Evolutionary conservation across 805 yeast species (phyloP), one percentile per base, ranked within the genome.

Genomic region (Myxozyma udenii): DNA sequence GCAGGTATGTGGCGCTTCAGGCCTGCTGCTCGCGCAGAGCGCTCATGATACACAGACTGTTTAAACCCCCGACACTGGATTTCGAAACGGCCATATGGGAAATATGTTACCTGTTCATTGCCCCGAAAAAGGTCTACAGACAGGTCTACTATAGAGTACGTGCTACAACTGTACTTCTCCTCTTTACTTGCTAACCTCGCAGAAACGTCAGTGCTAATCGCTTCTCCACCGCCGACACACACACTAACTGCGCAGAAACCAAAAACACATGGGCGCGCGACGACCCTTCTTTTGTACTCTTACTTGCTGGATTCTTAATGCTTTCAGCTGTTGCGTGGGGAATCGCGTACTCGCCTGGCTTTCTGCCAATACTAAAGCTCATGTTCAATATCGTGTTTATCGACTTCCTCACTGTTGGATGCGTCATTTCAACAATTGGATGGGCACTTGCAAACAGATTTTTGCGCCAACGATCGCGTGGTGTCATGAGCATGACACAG

Each of bases 31-130:
- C 22, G 28, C 28, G 26, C 12, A 16, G 23, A 24, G 24, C 41
- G 14, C 3, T 23, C 23, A 18, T 32, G 21, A 24, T 41, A 24
- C 23, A 12, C 32, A 67, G 87, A 46, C 66, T 83, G 36, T 71
- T 84, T 57, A 80, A 81, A 60, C 90, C 95, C 1, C 85, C 83
- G 6, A 83, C 95, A 0, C 73, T 89, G 48, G 96, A 90, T 69
- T 86, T 89, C 63, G 97, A 90, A 67, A 86, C 95, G 1, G 96
- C 96, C 12, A 76, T 82, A 53, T 90, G 96, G 96, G 97, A 90
- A 66, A 83, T 89, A 68, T 72, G 84, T 55, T 78, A 87, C 63
- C 71, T 89, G 49, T 72, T 89, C 14, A 72, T 81, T 24, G 78
- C 83, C 38, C 97, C 97, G 1, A 79, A 83, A 62, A 82, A 86